Conservation (phyloP, 345 rosid species). For the Alliaria petiolata region DNA sequence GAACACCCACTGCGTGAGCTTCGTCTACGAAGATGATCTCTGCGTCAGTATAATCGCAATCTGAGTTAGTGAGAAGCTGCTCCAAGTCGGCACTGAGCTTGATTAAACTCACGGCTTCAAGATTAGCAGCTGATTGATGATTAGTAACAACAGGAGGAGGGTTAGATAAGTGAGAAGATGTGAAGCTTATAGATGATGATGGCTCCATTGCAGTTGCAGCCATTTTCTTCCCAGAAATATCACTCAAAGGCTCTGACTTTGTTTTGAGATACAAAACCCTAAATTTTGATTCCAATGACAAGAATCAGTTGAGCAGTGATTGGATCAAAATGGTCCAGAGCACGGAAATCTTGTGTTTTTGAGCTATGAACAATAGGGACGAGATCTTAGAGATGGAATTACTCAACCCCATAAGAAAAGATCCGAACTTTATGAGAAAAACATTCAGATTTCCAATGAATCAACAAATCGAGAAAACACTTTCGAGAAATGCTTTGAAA, state of each 20-base stretch:
- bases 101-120: conserved; percentile 58
- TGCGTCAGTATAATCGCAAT: conserved; percentile 75
- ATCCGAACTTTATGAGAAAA: conserved; percentile 8
- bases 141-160: conserved; percentile 46
- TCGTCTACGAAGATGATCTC: conserved; percentile 54
- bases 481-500: background rate
- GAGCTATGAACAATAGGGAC: background rate
- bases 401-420: conserved; percentile 10
- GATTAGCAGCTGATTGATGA: conserved; percentile 38
- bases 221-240: conserved; percentile 35
- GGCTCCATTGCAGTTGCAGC: conserved; percentile 58
- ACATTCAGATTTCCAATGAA: background rate
- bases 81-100: conserved; percentile 81
- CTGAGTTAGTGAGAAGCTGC: conserved; percentile 54
- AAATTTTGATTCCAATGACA: background rate
- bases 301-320: background rate
- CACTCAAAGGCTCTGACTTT: conserved; percentile 3
- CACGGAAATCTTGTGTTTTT: too few species aligned
- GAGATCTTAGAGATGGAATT: background rate
- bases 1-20: conserved; percentile 51
- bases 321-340: background rate
- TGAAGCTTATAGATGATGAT: conserved; percentile 75
- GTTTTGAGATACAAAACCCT: conserved; percentile 6
- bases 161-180: conserved; percentile 52
- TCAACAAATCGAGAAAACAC: background rate